Percentiles rank a stretch among this genome's conserved stretches.
Conservation (phyloP, 2,329 filamentous ascomycete species). For the Cytospora schulzeri region DNA sequence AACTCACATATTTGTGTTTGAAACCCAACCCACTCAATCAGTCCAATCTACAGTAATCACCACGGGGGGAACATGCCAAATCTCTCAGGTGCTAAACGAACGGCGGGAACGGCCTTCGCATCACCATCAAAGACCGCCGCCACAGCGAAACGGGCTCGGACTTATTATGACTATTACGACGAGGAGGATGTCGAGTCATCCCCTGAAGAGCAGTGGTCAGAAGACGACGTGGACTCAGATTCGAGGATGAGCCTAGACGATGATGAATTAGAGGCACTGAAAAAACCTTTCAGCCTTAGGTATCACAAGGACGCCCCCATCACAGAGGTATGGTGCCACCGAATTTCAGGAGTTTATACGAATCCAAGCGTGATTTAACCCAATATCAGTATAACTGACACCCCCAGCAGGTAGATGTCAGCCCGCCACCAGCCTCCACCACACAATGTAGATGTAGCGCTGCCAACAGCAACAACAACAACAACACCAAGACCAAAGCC, state of each 20-base stretch:
- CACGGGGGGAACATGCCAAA: conserved; percentile 3
- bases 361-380: background rate
- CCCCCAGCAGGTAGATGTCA: background rate
- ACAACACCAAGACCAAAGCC: background rate
- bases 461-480: background rate
- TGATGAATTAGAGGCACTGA: background rate
- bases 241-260: conserved; percentile 19
- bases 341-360: background rate
- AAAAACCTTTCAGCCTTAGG: background rate
- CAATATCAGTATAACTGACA: background rate
- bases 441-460: background rate
- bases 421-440: background rate
- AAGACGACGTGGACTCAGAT: conserved; percentile 7
- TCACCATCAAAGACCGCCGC: conserved; percentile 24
- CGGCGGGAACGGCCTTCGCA: conserved; percentile 17
- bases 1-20: background rate
- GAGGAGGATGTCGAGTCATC: conserved; percentile 9
- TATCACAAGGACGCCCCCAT: background rate
- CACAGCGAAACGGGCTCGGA: conserved; percentile 21
- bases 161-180: conserved; percentile 25
- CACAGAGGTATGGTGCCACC: background rate
- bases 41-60: background rate
- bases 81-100: conserved; percentile 19
- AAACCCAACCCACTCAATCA: background rate
- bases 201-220: conserved; percentile 11